Conservation (phyloP, 2,329 filamentous ascomycete genomes). For the Alternaria metachromatica region DNA sequence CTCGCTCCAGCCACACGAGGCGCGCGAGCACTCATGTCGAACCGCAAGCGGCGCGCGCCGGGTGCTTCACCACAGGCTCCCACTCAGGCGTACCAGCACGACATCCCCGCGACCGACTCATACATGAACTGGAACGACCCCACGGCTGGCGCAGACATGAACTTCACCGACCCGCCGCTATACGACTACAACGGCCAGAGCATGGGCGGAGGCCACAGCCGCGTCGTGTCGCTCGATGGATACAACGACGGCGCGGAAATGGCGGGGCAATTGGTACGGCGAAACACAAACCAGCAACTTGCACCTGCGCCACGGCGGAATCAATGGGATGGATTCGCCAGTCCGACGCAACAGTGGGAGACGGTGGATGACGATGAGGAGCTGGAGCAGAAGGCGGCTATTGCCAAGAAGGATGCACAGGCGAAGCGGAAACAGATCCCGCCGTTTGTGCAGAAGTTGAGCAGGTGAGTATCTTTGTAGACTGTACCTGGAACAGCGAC, state of each 20-base stretch:
- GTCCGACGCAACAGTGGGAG: constrained; percentile 58
- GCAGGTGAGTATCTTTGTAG: constrained; percentile 71
- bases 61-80: constrained; percentile 71
- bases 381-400: constrained; percentile 77
- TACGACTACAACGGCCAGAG: constrained; percentile 41
- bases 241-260: constrained; percentile 33
- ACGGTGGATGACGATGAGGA: constrained; percentile 72
- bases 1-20: neutral
- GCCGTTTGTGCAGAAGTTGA: constrained; percentile 96
- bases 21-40: constrained; percentile 33
- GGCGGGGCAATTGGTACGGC: constrained; percentile 55
- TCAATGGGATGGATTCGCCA: constrained; percentile 51
- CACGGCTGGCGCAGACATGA: constrained; percentile 31
- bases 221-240: constrained; percentile 43
- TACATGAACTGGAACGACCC: constrained; percentile 47
- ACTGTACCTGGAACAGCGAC: neutral
- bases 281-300: constrained; percentile 56
- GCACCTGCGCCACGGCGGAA: constrained; percentile 44
- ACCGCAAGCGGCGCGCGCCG: constrained; percentile 76
- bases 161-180: constrained; percentile 46
- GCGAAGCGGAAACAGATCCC: constrained; percentile 94
- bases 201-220: constrained; percentile 31
- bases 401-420: constrained; percentile 86
- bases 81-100: constrained; percentile 57
- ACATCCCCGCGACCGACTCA: constrained; percentile 48